Base-by-base conservation (phyloP, 176 grass and related monocot species). In the Juncus effusus region DNA sequence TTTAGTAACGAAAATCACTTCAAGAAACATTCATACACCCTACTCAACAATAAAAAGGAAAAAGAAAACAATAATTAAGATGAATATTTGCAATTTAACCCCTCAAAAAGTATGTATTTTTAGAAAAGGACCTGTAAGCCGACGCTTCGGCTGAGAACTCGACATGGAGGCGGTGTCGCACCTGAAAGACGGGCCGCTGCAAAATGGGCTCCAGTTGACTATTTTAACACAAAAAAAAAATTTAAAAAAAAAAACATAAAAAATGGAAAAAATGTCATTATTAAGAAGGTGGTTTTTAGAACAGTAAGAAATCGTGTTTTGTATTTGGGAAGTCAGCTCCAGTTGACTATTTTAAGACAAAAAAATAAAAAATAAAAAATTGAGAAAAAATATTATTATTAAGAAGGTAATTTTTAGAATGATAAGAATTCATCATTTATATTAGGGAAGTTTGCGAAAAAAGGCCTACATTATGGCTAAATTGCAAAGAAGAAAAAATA, bases 201-300 rank as follows among this genome's bases (percentile, higher is more conserved):
- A 65, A 77, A 90, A 76, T 94, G 78, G 61, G 95, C 89, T 67
- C 95, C 95, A 8, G 95, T 90, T 41, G 89, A 99, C 95, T 99
- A 74, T 68, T 49, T 40, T 36, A 60, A 40, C 14, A 57, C 8
- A 54, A 76, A 70, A 74, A 16, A 54, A 35, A 47, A 16, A 56
- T 16, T 37, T 4, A 58, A 44, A 3, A 15, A 69, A 54, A 54
- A 69, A 15, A 28, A 56, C 50, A 38, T 69, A 12, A 53, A 36
- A 56, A 56, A 36, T 69, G 12, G 4, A 14, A 44, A 47, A 6
- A 47, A 47, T 47, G 9, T 47, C 2, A 47, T 47, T 47, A 6
- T 47, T 47, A 5, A 47, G 19, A 28, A 28, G 19, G 1, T 28
- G 19, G 19, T 28, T 28, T 28, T 28, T 28, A 28, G 19, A 28